Evolutionary conservation across 352 stramenopile genomes (phyloP), one percentile per base, ranked within the genome.

Genomic region (Globisporangium emineosum): DNA sequence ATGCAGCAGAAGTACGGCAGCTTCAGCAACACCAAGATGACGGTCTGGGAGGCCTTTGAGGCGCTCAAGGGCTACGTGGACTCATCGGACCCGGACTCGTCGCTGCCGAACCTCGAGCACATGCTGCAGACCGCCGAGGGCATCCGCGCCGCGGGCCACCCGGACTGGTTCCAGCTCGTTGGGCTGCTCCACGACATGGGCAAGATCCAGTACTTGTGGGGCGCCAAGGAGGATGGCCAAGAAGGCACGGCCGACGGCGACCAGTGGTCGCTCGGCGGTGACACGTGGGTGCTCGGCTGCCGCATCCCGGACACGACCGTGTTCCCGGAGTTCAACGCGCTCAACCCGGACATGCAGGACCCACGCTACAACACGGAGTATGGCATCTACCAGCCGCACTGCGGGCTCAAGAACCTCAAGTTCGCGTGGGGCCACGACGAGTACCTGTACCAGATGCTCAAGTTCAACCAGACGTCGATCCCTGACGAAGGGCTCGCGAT

Each of bases 181-280:
- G 93, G 93, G 0, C 67, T 98, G 17, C 69, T 98, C 32, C 93
- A 98, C 69, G 93, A 98, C 71, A 96, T 98, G 86, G 91, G 91
- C 57, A 98, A 98, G 73, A 97, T 98, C 65, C 93, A 97, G 84
- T 98, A 97, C 69, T 76, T 98, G 5, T 98, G 91, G 91, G 91
- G 91, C 35, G 72, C 68, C 37, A 72, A 71, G 21, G 75, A 89
- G 47, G 89, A 97, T 61, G 91, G 90, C 13, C 91, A 97, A 69
- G 72, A 97, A 67, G 93, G 93, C 57, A 95, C 85, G 9, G 84
- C 77, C 3, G 75, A 92, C 29, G 91, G 89, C 42, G 85, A 96
- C 49, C 93, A 98, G 69, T 98, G 93, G 93, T 88, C 91, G 17
- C 81, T 98, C 5, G 92, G 91, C n/a, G 92, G 92, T 27, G 91